Conservation (phyloP, 371 early-diverging fungal genomes). For the Coemansia sp. region DNA sequence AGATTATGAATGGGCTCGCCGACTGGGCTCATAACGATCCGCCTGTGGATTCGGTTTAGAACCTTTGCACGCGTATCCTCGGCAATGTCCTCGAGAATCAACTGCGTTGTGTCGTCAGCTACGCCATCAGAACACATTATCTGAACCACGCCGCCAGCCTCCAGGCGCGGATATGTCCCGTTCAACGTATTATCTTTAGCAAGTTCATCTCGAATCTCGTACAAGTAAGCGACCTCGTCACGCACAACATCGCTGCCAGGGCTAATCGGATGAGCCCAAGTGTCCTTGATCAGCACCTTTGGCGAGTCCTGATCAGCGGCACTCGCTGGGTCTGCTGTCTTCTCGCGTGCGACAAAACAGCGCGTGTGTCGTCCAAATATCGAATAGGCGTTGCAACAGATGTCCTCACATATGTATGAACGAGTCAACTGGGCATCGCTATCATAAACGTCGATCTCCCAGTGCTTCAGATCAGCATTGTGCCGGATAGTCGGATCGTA, state of each 20-base stretch:
- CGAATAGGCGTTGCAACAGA: not conserved
- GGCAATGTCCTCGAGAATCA: not conserved
- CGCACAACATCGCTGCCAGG: not conserved
- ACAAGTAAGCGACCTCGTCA: not conserved
- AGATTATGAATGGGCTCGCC: not conserved
- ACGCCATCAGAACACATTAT: not conserved
- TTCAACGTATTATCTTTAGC: not conserved
- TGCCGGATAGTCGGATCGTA: conserved; percentile 1
- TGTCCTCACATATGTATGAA: not conserved
- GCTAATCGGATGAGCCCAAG: not conserved
- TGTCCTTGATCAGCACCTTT: not conserved
- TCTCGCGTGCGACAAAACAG: not conserved
- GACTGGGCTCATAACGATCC: conserved; percentile 16
- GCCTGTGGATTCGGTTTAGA: conserved; percentile 2
- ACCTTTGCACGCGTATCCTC: not conserved
- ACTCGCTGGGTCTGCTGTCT: not conserved
- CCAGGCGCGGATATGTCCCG: not conserved
- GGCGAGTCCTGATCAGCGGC: not conserved
- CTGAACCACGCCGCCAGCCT: conserved; percentile 6
- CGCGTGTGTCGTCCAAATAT: not conserved
- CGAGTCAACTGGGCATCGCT: not conserved
- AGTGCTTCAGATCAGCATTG: not conserved
- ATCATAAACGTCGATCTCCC: conserved; percentile 9
- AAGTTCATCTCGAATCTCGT: not conserved
- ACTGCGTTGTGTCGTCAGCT: not conserved